phyloP scores from a whole-genome alignment of 2,329 filamentous ascomycete genomes.

The Pseudogymnoascus sp. region DNA sequence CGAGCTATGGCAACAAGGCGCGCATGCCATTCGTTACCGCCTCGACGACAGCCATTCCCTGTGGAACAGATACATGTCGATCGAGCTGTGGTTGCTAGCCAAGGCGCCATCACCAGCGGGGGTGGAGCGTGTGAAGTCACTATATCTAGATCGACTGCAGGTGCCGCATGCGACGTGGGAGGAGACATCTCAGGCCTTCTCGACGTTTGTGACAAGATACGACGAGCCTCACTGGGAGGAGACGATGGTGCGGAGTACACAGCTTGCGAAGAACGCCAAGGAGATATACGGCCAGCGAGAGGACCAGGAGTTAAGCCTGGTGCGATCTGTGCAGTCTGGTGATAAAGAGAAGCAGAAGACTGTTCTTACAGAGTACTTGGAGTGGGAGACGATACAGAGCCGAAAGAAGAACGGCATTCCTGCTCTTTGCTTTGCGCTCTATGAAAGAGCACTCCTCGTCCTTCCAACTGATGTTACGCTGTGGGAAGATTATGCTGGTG shows the following conservation, averaged over 20 bases:
- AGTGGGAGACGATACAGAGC: slow-evolving; percentile 68
- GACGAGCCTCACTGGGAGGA: slow-evolving; percentile 64
- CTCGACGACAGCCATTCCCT: slow-evolving; percentile 69
- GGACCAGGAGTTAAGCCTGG: slow-evolving; percentile 58
- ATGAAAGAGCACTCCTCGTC: slow-evolving; percentile 66
- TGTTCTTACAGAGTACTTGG: slow-evolving; percentile 61
- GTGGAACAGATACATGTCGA: slow-evolving; percentile 71
- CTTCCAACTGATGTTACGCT: slow-evolving; percentile 66
- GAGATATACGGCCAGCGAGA: slow-evolving; percentile 57
- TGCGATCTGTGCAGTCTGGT: slow-evolving; percentile 46
- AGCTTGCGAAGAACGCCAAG: slow-evolving; percentile 56
- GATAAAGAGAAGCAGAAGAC: slow-evolving; percentile 48
- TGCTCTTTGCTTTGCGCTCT: slow-evolving; percentile 57
- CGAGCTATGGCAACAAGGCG: slow-evolving; percentile 63
- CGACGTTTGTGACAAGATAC: slow-evolving; percentile 65
- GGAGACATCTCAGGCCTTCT: slow-evolving; percentile 66
- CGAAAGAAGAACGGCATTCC: slow-evolving; percentile 45
- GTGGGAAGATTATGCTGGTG: slow-evolving; percentile 65
- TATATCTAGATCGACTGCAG: slow-evolving; percentile 63
- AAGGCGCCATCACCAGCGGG: slow-evolving; percentile 46
- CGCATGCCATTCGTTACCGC: slow-evolving; percentile 64
- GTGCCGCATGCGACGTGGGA: slow-evolving; percentile 71
- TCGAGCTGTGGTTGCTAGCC: slow-evolving; percentile 61
- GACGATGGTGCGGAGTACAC: slow-evolving; percentile 62
- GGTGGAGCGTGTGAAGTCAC: slow-evolving; percentile 56